phyloP scores from a whole-genome alignment of 2,329 filamentous ascomycete genomes.

The Penicillium nordicum region DNA sequence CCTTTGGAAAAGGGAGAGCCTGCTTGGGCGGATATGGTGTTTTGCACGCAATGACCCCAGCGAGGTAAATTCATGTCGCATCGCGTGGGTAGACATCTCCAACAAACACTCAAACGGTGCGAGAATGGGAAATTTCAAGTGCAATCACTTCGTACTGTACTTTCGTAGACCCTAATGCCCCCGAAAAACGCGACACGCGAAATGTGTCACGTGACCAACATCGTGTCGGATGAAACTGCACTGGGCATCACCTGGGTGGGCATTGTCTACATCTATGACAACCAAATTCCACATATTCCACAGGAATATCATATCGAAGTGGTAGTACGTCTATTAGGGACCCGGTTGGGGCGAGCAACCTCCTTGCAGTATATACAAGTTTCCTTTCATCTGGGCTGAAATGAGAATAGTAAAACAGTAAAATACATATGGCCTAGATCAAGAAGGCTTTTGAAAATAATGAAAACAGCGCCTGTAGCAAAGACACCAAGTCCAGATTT shows the following conservation, averaged over 20 bases:
- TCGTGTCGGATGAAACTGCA: not conserved
- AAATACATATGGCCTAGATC: slow-evolving; percentile 18
- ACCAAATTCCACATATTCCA: not conserved
- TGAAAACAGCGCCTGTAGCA: slow-evolving; percentile 8
- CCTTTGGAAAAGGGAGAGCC: slow-evolving; percentile 2
- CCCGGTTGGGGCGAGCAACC: not conserved
- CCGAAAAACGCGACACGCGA: not conserved
- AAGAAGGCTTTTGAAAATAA: slow-evolving; percentile 7
- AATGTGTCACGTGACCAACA: slow-evolving; percentile 9
- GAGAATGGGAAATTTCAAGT: not conserved
- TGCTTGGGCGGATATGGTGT: not conserved
- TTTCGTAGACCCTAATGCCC: slow-evolving; percentile 1
- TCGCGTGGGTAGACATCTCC: slow-evolving; percentile 10
- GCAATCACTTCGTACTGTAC: slow-evolving; percentile 3
- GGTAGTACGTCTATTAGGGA: not conserved
- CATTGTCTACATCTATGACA: not conserved
- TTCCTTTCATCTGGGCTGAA: slow-evolving; percentile 6
- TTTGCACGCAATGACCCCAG: slow-evolving; percentile 7
- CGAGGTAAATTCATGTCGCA: not conserved
- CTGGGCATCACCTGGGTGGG: not conserved
- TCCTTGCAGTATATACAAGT: not conserved
- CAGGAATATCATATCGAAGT: not conserved
- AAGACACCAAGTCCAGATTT: slow-evolving; percentile 1
- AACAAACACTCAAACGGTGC: not conserved
- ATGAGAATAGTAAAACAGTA: slow-evolving; percentile 18